A percentile compares a stretch with the other conserved stretches of the same genome.
Conservation (phyloP, 441 rosid genomes). For the Gossypium gossypioides region DNA sequence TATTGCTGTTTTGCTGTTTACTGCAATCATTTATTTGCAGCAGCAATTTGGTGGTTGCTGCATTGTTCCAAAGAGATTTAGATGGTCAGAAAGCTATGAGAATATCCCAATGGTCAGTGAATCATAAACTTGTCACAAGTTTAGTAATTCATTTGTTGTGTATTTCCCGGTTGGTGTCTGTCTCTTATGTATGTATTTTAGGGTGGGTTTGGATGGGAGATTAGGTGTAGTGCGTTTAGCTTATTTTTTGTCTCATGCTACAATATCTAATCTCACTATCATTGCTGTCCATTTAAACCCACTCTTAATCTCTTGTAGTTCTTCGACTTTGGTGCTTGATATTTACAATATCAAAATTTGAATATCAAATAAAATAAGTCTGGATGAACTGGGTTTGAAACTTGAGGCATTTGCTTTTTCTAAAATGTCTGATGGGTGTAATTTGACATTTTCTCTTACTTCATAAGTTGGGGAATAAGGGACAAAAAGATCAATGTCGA, state of each 20-base stretch:
- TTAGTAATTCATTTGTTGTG: neutral
- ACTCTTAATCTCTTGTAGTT: too few species aligned
- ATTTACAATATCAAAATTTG: too few species aligned
- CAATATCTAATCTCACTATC: too few species aligned
- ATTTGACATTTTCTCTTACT: neutral
- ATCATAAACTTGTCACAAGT: neutral
- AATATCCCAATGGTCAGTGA: constrained; percentile 1
- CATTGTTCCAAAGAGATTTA: neutral
- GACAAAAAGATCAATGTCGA: neutral
- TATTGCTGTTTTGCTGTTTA: neutral
- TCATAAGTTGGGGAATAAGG: neutral
- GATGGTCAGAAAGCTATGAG: neutral
- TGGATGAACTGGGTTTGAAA: too few species aligned
- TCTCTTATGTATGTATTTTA: too few species aligned
- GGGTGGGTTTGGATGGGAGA: too few species aligned
- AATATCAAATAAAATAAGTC: too few species aligned
- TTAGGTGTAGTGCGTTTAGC: too few species aligned
- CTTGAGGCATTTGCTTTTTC: too few species aligned
- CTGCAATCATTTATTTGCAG: neutral
- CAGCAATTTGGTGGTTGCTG: neutral
- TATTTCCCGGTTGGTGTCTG: neutral
- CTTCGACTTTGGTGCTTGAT: too few species aligned
- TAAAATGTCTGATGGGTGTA: neutral
- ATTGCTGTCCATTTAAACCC: too few species aligned
- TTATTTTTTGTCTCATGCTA: too few species aligned